Evolutionary conservation across 768 basidiomycete species (phyloP).

Genomic region (Leccinum rimulosum): DNA sequence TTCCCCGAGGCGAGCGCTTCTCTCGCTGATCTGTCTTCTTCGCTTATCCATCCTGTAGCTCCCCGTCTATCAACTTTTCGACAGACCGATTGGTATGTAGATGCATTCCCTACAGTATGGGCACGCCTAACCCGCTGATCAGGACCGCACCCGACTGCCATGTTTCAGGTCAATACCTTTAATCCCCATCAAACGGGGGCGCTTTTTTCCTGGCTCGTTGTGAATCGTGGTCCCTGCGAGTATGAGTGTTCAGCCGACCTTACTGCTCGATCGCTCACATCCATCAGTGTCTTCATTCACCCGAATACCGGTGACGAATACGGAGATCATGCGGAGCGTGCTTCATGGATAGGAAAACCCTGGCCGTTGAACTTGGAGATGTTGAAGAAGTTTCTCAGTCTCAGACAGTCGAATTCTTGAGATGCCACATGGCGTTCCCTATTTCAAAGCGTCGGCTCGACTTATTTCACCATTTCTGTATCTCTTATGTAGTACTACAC

Average conservation of each 20-base stretch:
- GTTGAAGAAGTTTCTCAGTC: slow-evolving; percentile 1
- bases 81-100: slow-evolving; percentile 56
- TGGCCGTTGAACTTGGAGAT: slow-evolving; percentile 52
- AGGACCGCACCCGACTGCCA: slow-evolving; percentile 69
- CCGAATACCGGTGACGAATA: slow-evolving; percentile 60
- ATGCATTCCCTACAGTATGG: not conserved
- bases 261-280: not conserved
- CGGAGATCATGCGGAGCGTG: slow-evolving; percentile 61
- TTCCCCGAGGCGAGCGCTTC: slow-evolving; percentile 59
- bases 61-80: slow-evolving; percentile 60
- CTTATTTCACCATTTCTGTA: too few relatives aligned
- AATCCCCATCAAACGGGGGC: slow-evolving; percentile 67
- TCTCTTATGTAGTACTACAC: too few relatives aligned
- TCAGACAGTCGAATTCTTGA: too few relatives aligned
- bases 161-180: slow-evolving; percentile 72
- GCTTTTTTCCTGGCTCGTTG: slow-evolving; percentile 64
- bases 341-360: slow-evolving; percentile 63
- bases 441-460: too few relatives aligned
- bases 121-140: not conserved
- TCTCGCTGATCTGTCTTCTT: not conserved
- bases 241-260: slow-evolving; percentile 35
- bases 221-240: slow-evolving; percentile 71
- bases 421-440: too few relatives aligned
- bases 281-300: slow-evolving; percentile 56
- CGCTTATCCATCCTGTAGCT: slow-evolving; percentile 37